These are phyloP conservation scores for Starmerella powellii DNA, from an alignment of 805 yeast species.

Conservation along the genomic window DNA sequence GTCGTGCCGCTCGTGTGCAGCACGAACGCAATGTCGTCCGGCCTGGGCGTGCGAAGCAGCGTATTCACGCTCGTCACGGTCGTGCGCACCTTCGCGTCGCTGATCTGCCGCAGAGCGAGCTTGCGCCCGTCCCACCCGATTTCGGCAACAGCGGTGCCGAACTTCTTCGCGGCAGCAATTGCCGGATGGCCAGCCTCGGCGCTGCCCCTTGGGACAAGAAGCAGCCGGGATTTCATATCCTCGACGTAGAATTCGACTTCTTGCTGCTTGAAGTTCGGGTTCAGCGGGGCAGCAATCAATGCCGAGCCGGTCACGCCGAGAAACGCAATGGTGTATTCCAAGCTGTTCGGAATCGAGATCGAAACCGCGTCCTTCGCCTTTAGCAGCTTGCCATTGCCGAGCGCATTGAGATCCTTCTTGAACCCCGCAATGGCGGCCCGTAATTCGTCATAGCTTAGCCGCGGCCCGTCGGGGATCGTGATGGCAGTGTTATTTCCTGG, in stretches of 20 bases:
- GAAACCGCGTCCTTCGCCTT: slow-evolving; percentile 40
- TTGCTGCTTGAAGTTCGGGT: slow-evolving; percentile 45
- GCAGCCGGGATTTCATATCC: slow-evolving; percentile 46
- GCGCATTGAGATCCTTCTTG: slow-evolving; percentile 32
- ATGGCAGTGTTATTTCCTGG: slow-evolving; percentile 23
- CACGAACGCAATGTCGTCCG: slow-evolving; percentile 49
- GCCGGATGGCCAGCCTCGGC: slow-evolving; percentile 34
- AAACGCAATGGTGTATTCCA: slow-evolving; percentile 48
- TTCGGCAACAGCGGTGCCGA: slow-evolving; percentile 42
- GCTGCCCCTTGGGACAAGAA: slow-evolving; percentile 46
- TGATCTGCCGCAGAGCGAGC: slow-evolving; percentile 28
- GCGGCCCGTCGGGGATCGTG: slow-evolving; percentile 36
- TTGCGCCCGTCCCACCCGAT: slow-evolving; percentile 36
- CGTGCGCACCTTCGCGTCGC: not conserved
- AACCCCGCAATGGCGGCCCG: slow-evolving; percentile 37
- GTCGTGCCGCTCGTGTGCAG: slow-evolving; percentile 69
- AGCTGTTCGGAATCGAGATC: slow-evolving; percentile 47
- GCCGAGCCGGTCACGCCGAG: slow-evolving; percentile 46
- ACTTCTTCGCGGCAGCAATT: slow-evolving; percentile 39
- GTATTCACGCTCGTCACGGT: not conserved
- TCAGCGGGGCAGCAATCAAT: slow-evolving; percentile 56
- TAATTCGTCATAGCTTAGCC: slow-evolving; percentile 36
- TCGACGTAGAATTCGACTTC: slow-evolving; percentile 56
- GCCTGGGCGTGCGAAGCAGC: slow-evolving; percentile 25
- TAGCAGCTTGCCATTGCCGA: slow-evolving; percentile 25